Evolutionary conservation across 148 eudicot species (phyloP), one percentile per base, ranked within the genome.

Genomic region (Rhododendron kiyosumense): DNA sequence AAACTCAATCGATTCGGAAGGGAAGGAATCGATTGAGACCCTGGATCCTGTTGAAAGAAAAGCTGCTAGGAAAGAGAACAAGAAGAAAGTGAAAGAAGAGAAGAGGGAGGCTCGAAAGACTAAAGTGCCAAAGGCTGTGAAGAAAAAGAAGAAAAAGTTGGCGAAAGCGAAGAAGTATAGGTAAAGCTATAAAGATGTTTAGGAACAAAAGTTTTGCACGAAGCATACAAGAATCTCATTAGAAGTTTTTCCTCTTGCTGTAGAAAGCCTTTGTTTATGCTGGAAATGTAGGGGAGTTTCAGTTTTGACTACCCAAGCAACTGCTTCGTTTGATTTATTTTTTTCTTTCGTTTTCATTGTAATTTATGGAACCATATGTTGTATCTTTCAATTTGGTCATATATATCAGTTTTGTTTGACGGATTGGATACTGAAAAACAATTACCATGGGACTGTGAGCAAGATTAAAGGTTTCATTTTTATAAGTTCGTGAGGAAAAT

Each of bases 11-110:
- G 94, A 91, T 26, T 69, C 83, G 48, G 92, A 92, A 3, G 91
- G 48, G 52, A 48, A 84, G 75, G 86, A 36, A 79, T 57, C 83
- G 34, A 82, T 90, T 80, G 87, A 83, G 78, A 85, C 82, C 13
- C 82, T 79, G 85, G 48, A 88, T 3, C 96, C 95, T 7, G 88
- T 43, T 22, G 95, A 95, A 11, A 93, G 77, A 81, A 94, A 91
- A 89, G 95, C 94, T 5, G 98, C 96, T 7, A 90, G 98, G 86
- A 97, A 95, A 87, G 96, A 93, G 87, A 94, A 97, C 90, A 97
- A 97, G 94, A 97, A 94, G 92, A 95, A 97, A 81, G 99, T 97
- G 2, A 97, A 95, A 91, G 98, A 97, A 90, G 98, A 94, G 90
- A 93, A 97, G 90, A 93, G 98, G 86, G 98, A 97, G 86, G 89